Evolutionary conservation across 2,329 filamentous ascomycete species (phyloP), one percentile per base, ranked within the genome.

Genomic region (Ascocoryne sarcoides): DNA sequence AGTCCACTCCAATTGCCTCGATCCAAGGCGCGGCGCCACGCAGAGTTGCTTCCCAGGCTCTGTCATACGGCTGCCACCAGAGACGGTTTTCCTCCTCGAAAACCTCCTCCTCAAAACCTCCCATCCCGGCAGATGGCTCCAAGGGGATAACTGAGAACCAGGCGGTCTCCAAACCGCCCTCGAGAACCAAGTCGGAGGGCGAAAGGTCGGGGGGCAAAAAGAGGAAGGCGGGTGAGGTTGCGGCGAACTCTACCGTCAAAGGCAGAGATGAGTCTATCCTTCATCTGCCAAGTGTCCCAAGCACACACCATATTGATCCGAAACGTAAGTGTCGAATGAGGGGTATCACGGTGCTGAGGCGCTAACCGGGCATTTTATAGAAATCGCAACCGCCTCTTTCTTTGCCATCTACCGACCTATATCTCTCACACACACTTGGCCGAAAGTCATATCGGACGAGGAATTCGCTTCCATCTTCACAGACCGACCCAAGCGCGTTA

Each of bases 391-490:
- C 33, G 92, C 90, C 5, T 83, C 83, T 45, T 96, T 98, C 72
- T 96, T 96, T 70, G 93, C 89, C 48, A 82, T 94, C 51, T 87
- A 98, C 65, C 81, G 92, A 46, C 92, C 92, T 33, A 90, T 98
- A 57, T 94, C 87, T 40, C 78, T 95, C 50, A 88, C 82, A 36
- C 80, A 82, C 54, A 81, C 82, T 51, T 81, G 95, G 58, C 92
- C 84, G 41, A 79, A 76, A 53, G 69, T 73, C 15, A 74, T 88
- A 33, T 79, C 75, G 38, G 71, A 82, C 47, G 82, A 84, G 58
- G 73, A 81, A 36, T 95, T 96, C 62, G 81, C 85, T 47, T 73
- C 82, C 57, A 89, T 98, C 57, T 96, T 96, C 62, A 70, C 79
- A 32, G 60, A 67, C 42, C 72, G 69, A 39, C 7, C 23, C 12